Conservation (phyloP, 2,329 filamentous ascomycete genomes). For the Stagonosporopsis vannaccii region DNA sequence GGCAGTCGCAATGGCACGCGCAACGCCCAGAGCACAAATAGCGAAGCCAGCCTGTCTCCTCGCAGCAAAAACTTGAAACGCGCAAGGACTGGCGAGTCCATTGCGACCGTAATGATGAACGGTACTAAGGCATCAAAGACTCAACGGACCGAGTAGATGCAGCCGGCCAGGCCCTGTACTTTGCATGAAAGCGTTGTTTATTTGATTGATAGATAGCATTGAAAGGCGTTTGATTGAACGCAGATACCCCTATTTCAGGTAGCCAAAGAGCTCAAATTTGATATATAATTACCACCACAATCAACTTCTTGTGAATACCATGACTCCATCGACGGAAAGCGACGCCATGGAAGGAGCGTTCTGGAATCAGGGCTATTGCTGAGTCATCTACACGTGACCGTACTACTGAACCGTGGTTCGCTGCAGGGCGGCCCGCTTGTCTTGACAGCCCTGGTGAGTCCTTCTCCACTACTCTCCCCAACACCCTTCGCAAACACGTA, state of each 20-base stretch:
- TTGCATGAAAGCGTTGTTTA: background rate
- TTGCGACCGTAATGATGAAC: constrained; percentile 1
- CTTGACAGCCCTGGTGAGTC: constrained; percentile 17
- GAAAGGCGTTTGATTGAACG: background rate
- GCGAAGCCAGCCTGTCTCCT: constrained; percentile 7
- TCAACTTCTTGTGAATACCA: background rate
- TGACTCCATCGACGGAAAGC: background rate
- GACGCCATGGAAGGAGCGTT: background rate
- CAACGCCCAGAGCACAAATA: constrained; percentile 1
- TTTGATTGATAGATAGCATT: background rate
- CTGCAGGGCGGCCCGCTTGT: constrained; percentile 7
- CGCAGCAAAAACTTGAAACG: constrained; percentile 23
- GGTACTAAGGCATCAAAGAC: constrained; percentile 7
- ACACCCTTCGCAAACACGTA: constrained; percentile 7
- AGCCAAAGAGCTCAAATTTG: background rate
- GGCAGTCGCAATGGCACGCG: background rate
- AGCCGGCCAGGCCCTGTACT: background rate
- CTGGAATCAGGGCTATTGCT: background rate
- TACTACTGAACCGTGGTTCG: background rate
- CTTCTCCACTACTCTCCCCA: constrained; percentile 18
- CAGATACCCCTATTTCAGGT: constrained; percentile 5
- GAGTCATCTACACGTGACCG: constrained; percentile 2
- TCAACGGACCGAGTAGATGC: constrained; percentile 6
- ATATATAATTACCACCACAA: background rate
- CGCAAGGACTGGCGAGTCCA: constrained; percentile 18